A percentile compares a stretch with the other conserved stretches of the same genome.
phyloP scores from a whole-genome alignment of 192 early-diverging fungal genomes.

The Paraglomus brasilianum region DNA sequence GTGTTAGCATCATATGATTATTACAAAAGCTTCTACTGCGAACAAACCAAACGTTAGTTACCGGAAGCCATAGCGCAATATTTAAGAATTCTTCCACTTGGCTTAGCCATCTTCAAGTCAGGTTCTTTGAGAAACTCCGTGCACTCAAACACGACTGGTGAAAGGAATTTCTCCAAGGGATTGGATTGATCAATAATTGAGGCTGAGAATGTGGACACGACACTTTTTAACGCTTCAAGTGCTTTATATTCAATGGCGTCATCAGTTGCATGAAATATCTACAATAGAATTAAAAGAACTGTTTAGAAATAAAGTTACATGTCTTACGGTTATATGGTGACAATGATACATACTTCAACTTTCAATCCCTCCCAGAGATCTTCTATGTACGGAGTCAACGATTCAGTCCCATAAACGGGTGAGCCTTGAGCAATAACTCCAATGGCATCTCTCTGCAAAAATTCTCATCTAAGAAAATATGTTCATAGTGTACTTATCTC shows the following conservation, averaged over 20 bases:
- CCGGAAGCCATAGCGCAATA: slow-evolving; percentile 61
- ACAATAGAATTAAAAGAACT: slow-evolving; percentile 29
- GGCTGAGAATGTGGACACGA: slow-evolving; percentile 66
- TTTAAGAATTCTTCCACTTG: slow-evolving; percentile 62
- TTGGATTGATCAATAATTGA: slow-evolving; percentile 45
- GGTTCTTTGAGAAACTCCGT: slow-evolving; percentile 60
- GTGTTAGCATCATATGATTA: neutral
- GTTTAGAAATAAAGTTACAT: neutral
- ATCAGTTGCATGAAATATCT: slow-evolving; percentile 78
- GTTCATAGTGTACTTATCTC: slow-evolving; percentile 34
- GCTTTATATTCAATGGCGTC: slow-evolving; percentile 67
- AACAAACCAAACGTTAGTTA: slow-evolving; percentile 28
- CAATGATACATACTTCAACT: slow-evolving; percentile 52
- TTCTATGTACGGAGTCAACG: slow-evolving; percentile 66
- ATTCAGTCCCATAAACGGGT: slow-evolving; percentile 69
- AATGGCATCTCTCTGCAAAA: slow-evolving; percentile 78
- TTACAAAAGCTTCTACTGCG: neutral
- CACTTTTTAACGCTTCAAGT: slow-evolving; percentile 54
- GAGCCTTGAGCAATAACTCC: slow-evolving; percentile 82
- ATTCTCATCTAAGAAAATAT: slow-evolving; percentile 22
- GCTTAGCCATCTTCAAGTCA: slow-evolving; percentile 67
- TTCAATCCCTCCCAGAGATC: slow-evolving; percentile 73
- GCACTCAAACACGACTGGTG: slow-evolving; percentile 53
- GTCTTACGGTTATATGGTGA: neutral
- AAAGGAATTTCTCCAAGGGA: slow-evolving; percentile 49